Base-by-base conservation (phyloP, 2,329 filamentous ascomycete species). In the Aspergillus thermomutatus region DNA sequence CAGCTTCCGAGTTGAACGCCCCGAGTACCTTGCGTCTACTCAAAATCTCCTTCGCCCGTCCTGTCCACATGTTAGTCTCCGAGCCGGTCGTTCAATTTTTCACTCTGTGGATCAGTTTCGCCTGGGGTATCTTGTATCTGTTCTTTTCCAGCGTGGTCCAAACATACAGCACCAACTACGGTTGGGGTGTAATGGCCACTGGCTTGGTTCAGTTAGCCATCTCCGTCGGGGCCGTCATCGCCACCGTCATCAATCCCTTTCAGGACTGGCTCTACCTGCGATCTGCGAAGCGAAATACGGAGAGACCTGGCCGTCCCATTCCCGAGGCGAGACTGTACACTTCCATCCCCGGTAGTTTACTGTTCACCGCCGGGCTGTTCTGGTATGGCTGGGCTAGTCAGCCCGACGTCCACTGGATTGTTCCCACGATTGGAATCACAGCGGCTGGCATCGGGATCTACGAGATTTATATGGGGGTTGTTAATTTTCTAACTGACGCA, bases 401-500 rank as follows among this genome's bases (percentile, higher is more conserved):
- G 3, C 64, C 65, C 0, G 48, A 61, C 1, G 60, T 69, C 10
- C 66, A 66, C 40, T 75, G 72, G 72, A 73, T 74, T 11, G 72
- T 73, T 1, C 71, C 72, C 0, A 64, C 66, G 0, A 57, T 64
- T 0, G 69, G 67, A 0, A 63, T 75, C 4, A 72, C 67, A 1
- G 68, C 72, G 14, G 70, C 75, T 1, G 77, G 77, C 0, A 60
- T 77, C 21, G 75, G 69, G 4, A 78, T 80, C 0, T 75, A 74
- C 27, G 71, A 70, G 14, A 80, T 79, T 10, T 75, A 77, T 55
- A 73, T 82, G 61, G 78, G 77, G 11, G 79, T 77, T 1, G 73
- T 80, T 4, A 82, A 82, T 64, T 80, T 80, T 50, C 65, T 79
- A 25, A 76, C 74, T 1, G 78, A 81, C 57, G 75, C 78, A 0